Percentiles rank a stretch among this genome's conserved stretches.
Evolutionary conservation across 352 stramenopile genomes (phyloP).

Genomic region (Blastocystis sp.): DNA sequence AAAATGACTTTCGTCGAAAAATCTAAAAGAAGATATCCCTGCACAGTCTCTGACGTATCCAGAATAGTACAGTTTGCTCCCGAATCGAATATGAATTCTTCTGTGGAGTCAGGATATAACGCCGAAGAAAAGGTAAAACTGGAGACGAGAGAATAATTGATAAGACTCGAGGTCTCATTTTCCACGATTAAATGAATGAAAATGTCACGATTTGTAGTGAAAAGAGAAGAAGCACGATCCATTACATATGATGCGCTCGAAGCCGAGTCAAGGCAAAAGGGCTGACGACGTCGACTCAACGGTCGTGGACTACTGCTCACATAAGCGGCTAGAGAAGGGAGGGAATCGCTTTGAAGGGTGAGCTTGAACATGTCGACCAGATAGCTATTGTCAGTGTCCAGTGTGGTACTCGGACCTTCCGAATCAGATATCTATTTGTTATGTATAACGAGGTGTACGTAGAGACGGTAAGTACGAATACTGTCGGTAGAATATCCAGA

Average conservation of each 20-base stretch:
- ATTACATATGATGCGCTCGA: not conserved
- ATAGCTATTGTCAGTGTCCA: not conserved
- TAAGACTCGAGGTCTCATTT: not conserved
- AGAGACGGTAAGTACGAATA: slow-evolving; percentile 12
- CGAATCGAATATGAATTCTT: not conserved
- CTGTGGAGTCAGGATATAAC: not conserved
- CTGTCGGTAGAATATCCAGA: not conserved
- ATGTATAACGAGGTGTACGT: not conserved
- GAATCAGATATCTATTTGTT: not conserved
- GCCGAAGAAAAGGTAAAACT: not conserved
- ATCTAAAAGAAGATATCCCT: not conserved
- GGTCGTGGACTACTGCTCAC: slow-evolving; percentile 1
- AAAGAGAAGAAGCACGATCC: not conserved
- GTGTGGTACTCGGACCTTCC: not conserved
- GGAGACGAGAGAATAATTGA: not conserved
- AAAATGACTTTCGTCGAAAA: not conserved
- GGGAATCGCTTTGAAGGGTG: not conserved
- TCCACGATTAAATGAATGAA: not conserved
- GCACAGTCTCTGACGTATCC: not conserved
- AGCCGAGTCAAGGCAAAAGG: not conserved
- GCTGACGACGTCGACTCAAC: not conserved
- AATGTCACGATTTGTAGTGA: slow-evolving; percentile 1
- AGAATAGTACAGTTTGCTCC: not conserved
- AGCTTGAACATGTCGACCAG: not conserved
- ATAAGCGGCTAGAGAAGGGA: not conserved